These are phyloP conservation scores for Apophysomyces variabilis DNA, from an alignment of 371 early-diverging fungal species.

Conservation along the genomic window DNA sequence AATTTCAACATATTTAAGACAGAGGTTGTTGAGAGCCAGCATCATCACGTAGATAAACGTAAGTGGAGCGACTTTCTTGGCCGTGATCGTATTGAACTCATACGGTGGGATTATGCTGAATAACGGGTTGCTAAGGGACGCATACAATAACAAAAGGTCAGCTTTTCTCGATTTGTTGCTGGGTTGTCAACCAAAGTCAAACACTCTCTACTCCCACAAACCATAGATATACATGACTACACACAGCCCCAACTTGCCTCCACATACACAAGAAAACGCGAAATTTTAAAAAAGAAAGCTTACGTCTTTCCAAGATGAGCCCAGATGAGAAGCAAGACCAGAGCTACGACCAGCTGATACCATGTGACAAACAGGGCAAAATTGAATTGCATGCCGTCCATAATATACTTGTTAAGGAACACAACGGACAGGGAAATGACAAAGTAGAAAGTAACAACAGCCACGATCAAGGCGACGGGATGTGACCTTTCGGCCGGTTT, in stretches of 20 bases:
- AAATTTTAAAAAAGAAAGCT: conserved; percentile 4
- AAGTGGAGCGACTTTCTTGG: conserved; percentile 66
- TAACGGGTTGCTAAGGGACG: conserved; percentile 44
- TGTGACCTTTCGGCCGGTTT: conserved; percentile 41
- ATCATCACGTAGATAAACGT: conserved; percentile 75
- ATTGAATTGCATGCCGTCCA: conserved; percentile 68
- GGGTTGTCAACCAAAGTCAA: too few relatives aligned
- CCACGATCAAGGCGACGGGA: conserved; percentile 52
- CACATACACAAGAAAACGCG: too few relatives aligned
- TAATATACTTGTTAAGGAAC: conserved; percentile 76
- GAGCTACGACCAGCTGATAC: conserved; percentile 71
- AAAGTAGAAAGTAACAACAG: conserved; percentile 72
- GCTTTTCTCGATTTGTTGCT: not conserved
- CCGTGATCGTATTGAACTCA: conserved; percentile 63
- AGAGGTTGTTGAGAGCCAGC: conserved; percentile 74
- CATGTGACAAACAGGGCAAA: conserved; percentile 75
- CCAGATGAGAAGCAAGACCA: conserved; percentile 62
- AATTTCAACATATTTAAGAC: conserved; percentile 71
- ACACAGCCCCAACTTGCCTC: too few relatives aligned
- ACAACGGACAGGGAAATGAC: conserved; percentile 73
- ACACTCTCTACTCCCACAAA: too few relatives aligned
- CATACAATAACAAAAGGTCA: not conserved
- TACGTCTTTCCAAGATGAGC: conserved; percentile 68
- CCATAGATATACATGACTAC: too few relatives aligned
- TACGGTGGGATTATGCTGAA: conserved; percentile 74